These are phyloP conservation scores for Metarhizium brunneum DNA, from an alignment of 2,329 filamentous ascomycete species.

Conservation along the genomic window DNA sequence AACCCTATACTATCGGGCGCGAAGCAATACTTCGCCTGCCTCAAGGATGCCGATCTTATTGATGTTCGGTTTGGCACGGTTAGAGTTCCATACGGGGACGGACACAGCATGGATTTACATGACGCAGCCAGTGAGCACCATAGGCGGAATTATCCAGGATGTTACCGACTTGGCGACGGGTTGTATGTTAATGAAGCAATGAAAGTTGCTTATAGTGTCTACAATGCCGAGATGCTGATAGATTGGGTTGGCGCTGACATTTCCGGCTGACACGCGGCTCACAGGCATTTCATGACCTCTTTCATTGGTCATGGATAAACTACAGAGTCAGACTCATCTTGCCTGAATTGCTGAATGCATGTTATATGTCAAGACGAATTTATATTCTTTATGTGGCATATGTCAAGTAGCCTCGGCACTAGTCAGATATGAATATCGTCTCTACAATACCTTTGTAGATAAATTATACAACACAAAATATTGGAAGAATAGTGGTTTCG, in stretches of 20 bases:
- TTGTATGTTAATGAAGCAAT: conserved; percentile 2
- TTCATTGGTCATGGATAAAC: too few relatives aligned
- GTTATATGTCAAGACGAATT: too few relatives aligned
- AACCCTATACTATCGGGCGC: neutral
- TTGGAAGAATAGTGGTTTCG: too few relatives aligned
- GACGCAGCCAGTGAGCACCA: conserved; percentile 1
- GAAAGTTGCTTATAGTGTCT: neutral
- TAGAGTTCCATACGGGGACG: conserved; percentile 1
- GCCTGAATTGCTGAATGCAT: rapidly evolving
- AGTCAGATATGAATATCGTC: too few relatives aligned
- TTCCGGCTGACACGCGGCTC: neutral
- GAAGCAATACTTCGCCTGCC: neutral
- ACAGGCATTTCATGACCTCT: too few relatives aligned
- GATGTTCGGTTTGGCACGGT: conserved; percentile 3
- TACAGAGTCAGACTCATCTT: too few relatives aligned
- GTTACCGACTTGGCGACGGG: neutral
- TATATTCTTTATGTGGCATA: too few relatives aligned
- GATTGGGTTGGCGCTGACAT: neutral
- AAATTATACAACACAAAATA: too few relatives aligned
- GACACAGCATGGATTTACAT: neutral
- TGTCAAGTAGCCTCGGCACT: too few relatives aligned
- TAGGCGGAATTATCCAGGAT: neutral
- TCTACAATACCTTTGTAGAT: too few relatives aligned
- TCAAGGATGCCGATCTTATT: neutral
- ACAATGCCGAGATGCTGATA: neutral